A percentile compares a stretch with the other conserved stretches of the same genome.
phyloP scores from a whole-genome alignment of 163 green algal species.

The Chlorella variabilis region DNA sequence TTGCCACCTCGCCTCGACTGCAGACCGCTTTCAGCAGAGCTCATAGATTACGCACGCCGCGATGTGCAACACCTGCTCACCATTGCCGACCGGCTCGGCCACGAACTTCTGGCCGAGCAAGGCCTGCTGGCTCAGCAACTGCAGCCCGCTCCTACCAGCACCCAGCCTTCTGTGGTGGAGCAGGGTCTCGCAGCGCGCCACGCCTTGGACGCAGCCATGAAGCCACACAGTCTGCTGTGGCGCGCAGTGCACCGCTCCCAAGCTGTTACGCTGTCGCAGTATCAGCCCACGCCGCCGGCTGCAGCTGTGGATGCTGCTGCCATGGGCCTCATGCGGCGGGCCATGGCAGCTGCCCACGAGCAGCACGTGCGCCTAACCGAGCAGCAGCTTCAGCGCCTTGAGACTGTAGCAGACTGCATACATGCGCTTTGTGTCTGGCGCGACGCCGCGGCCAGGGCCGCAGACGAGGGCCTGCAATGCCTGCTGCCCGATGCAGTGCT shows the following conservation, averaged over 20 bases:
- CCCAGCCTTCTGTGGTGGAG: neutral
- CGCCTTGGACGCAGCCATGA: neutral
- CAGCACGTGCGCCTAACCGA: neutral
- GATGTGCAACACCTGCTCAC: constrained; percentile 75
- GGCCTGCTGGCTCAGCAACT: neutral
- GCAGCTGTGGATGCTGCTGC: constrained; percentile 30
- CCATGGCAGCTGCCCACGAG: constrained; percentile 5
- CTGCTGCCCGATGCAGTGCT: constrained; percentile 67
- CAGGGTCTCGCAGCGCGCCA: neutral
- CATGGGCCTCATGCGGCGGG: constrained; percentile 24
- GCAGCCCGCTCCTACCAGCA: neutral
- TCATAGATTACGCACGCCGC: constrained; percentile 70
- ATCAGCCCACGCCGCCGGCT: neutral
- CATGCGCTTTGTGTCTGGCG: constrained; percentile 61
- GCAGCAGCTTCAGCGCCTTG: constrained; percentile 7
- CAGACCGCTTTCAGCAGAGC: constrained; percentile 60
- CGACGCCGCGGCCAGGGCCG: constrained; percentile 50
- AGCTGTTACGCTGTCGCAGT: neutral
- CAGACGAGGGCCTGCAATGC: constrained; percentile 59
- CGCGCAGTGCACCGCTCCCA: constrained; percentile 37
- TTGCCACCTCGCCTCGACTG: neutral
- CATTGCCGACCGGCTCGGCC: constrained; percentile 61
- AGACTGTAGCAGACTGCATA: constrained; percentile 45
- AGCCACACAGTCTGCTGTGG: neutral
- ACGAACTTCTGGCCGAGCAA: neutral